A percentile compares a stretch with the other conserved stretches of the same genome.
Evolutionary conservation across 768 basidiomycete species (phyloP).

Genomic region (Candolleomyces aberdarensis): DNA sequence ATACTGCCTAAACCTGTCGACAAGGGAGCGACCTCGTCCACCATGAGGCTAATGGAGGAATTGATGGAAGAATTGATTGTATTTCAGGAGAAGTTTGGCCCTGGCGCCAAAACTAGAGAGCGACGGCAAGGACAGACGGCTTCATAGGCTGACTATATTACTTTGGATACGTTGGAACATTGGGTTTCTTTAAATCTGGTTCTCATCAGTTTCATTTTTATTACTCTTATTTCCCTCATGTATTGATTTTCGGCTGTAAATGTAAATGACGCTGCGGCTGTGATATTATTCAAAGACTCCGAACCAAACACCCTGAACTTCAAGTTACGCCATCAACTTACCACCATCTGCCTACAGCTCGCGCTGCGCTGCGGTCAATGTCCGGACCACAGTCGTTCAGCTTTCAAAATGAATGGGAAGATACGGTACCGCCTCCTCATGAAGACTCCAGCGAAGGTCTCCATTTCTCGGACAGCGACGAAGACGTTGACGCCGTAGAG

Average conservation of each 20-base stretch:
- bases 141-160: slow-evolving; percentile 3
- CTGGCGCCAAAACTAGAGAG: slow-evolving; percentile 47
- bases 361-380: slow-evolving; percentile 4
- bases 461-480: slow-evolving; percentile 40
- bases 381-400: background rate
- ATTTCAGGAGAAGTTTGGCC: slow-evolving; percentile 86
- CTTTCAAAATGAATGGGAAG: background rate
- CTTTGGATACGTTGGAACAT: slow-evolving; percentile 1
- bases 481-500: slow-evolving; percentile 33
- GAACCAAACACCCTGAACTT: background rate
- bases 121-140: slow-evolving; percentile 32
- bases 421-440: background rate
- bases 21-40: slow-evolving; percentile 22
- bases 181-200: background rate
- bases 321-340: background rate
- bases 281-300: background rate
- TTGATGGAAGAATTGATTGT: slow-evolving; percentile 85
- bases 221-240: background rate
- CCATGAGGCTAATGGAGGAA: slow-evolving; percentile 87
- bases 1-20: slow-evolving; percentile 8
- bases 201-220: background rate
- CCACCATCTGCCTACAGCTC: background rate
- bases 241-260: background rate
- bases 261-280: background rate
- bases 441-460: slow-evolving; percentile 11